Percentiles rank a stretch among this genome's conserved stretches.
These are phyloP conservation scores for Plantago major DNA, from an alignment of 257 asterid species.

Conservation along the genomic window DNA sequence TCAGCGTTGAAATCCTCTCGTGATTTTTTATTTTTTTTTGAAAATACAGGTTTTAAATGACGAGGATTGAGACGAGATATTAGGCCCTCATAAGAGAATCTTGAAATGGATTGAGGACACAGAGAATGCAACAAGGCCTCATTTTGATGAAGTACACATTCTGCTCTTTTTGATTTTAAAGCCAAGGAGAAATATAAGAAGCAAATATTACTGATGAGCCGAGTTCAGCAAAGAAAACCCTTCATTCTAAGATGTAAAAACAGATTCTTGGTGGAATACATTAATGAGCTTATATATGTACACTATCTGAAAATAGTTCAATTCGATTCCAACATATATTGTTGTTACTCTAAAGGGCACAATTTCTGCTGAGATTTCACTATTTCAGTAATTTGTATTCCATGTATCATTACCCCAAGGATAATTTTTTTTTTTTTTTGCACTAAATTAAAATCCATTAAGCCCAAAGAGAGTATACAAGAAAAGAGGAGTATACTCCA, in stretches of 20 bases:
- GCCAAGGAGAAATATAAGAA: constrained; percentile 37
- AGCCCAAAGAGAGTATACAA: no score
- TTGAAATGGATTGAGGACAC: constrained; percentile 70
- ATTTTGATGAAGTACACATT: constrained; percentile 75
- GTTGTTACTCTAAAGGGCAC: no score
- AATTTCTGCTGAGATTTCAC: no score
- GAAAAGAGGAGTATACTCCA: no score
- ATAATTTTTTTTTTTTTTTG: no score
- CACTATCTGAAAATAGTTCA: no score
- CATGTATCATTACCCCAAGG: no score
- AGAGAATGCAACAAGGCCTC: constrained; percentile 58
- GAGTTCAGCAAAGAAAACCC: background rate
- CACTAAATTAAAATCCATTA: no score
- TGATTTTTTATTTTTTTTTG: background rate
- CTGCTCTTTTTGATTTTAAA: constrained; percentile 20
- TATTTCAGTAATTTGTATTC: no score
- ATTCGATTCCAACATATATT: no score
- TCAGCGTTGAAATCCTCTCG: no score
- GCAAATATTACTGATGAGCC: background rate
- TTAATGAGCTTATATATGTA: background rate
- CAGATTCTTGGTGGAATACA: background rate
- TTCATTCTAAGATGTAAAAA: constrained; percentile 3
- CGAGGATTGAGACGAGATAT: constrained; percentile 38
- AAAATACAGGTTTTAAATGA: constrained; percentile 40
- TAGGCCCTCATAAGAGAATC: constrained; percentile 57